Base-by-base conservation (phyloP, 2,329 filamentous ascomycete species). In the Colletotrichum simmondsii region DNA sequence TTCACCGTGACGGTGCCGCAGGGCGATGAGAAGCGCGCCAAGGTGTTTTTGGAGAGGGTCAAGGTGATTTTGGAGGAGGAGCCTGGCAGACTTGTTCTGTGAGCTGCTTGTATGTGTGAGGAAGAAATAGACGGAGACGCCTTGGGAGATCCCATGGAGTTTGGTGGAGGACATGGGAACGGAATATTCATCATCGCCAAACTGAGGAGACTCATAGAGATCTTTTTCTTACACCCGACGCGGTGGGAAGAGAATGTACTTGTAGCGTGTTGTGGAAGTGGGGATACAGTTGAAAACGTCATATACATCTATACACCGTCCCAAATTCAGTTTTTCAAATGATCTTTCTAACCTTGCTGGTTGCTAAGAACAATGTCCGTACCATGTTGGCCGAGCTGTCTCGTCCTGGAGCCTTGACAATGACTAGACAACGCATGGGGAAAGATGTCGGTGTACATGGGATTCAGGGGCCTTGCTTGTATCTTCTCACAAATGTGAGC, bases 51-150 rank as follows among this genome's bases (percentile, higher is more conserved):
- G 75, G 93, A 96, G 84, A 91, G 94, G 77, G 90, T 98, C 79
- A 98, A 98, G 90, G 85, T 88, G 58, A 92, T 96, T 30, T 83
- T 99, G 77, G 94, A 97, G 83, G 88, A 90, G 75, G 93, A 97
- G 83, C 94, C 95, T 16, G 94, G 92, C 42, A 88, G 92, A 78
- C 83, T 97, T 79, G 90, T 97, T 60, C 79, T 92, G 80, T 92
- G 82, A 87, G 52, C 26, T 59, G 58, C 61, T 68, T 69, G 62
- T 65, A 58, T 58, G n/a, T 1, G 10, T 19, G 42, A 35, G 28
- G 63, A 26, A 35, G 26, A 58, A 37, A 28, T 49, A 73, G 57
- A 59, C 28, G 24, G 24, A 30, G 28, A 30, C 28, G 28, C 28
- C 28, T 30, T 5, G 28, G 28, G 28, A 30, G 28, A 30, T 7